Conservation (phyloP, 257 asterid genomes). For the Ligustrum vulgare region DNA sequence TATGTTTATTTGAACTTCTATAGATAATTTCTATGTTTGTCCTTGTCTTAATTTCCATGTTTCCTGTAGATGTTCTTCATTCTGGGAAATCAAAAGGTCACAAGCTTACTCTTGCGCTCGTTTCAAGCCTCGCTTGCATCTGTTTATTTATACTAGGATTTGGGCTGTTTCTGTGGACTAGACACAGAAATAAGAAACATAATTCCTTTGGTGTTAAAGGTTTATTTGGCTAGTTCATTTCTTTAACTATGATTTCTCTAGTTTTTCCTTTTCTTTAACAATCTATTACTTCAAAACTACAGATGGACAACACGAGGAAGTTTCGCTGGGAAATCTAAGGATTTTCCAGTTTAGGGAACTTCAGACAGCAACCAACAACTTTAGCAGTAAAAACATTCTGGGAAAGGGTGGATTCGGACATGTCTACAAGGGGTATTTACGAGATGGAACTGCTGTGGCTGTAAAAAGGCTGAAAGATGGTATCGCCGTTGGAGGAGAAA, state of each 20-base stretch:
- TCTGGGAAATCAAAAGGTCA: conserved; percentile 49
- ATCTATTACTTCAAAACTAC: conserved; percentile 14
- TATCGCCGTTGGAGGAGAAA: conserved; percentile 70
- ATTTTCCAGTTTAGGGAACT: conserved; percentile 80
- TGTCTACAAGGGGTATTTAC: conserved; percentile 80
- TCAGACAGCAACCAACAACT: conserved; percentile 79
- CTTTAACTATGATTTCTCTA: background rate
- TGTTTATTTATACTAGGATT: conserved; percentile 56
- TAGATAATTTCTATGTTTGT: background rate
- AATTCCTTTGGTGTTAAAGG: conserved; percentile 61
- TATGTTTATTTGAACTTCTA: background rate
- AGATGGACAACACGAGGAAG: conserved; percentile 73
- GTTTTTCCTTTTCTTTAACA: conserved; percentile 17
- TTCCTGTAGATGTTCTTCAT: conserved; percentile 43
- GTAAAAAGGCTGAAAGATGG: conserved; percentile 95
- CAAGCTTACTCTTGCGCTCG: conserved; percentile 68
- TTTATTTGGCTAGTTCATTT: conserved; percentile 19
- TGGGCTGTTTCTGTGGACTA: conserved; percentile 65
- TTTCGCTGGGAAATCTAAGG: conserved; percentile 85
- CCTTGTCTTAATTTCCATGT: conserved; percentile 15
- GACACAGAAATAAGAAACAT: conserved; percentile 44
- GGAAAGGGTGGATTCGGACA: conserved; percentile 97
- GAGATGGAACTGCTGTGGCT: conserved; percentile 82
- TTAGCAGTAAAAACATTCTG: conserved; percentile 74
- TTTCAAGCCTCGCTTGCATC: conserved; percentile 62